These are phyloP conservation scores for Soucietia sequanensis DNA, from an alignment of 805 yeast species.

Conservation along the genomic window DNA sequence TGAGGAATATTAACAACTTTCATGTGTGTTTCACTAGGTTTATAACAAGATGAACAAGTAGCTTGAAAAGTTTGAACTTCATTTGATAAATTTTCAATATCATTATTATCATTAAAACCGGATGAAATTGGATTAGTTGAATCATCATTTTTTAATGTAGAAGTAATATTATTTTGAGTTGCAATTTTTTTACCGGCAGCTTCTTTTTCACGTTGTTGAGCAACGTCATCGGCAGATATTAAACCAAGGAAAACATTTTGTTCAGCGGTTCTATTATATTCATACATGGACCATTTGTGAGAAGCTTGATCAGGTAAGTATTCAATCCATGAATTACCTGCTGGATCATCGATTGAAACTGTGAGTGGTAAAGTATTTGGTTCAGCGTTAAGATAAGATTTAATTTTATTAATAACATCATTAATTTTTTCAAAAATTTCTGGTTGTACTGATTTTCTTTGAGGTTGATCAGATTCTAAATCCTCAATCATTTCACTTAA, in stretches of 20 bases:
- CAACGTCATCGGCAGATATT: conserved; percentile 65
- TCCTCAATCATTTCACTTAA: conserved; percentile 81
- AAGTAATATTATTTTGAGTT: conserved; percentile 29
- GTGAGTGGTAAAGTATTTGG: conserved; percentile 73
- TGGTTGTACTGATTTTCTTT: conserved; percentile 72
- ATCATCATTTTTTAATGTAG: conserved; percentile 12
- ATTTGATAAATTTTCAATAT: conserved; percentile 78
- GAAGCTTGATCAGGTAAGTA: conserved; percentile 81
- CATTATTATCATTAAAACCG: conserved; percentile 66
- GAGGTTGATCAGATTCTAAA: conserved; percentile 75
- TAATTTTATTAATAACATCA: conserved; percentile 61
- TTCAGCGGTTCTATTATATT: conserved; percentile 81
- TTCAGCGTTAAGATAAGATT: conserved; percentile 61
- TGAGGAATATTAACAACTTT: conserved; percentile 95
- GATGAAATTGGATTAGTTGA: conserved; percentile 40
- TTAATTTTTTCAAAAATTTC: conserved; percentile 74
- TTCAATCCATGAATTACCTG: conserved; percentile 97
- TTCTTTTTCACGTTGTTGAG: conserved; percentile 46
- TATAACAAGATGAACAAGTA: conserved; percentile 86
- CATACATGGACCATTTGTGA: conserved; percentile 85
- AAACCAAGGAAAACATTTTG: conserved; percentile 86
- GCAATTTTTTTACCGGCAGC: conserved; percentile 45
- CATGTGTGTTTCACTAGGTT: conserved; percentile 90
- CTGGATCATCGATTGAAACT: conserved; percentile 82
- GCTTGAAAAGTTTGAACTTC: conserved; percentile 94